Conservation (phyloP, 257 asterid species). For the Solanum appendiculatum region DNA sequence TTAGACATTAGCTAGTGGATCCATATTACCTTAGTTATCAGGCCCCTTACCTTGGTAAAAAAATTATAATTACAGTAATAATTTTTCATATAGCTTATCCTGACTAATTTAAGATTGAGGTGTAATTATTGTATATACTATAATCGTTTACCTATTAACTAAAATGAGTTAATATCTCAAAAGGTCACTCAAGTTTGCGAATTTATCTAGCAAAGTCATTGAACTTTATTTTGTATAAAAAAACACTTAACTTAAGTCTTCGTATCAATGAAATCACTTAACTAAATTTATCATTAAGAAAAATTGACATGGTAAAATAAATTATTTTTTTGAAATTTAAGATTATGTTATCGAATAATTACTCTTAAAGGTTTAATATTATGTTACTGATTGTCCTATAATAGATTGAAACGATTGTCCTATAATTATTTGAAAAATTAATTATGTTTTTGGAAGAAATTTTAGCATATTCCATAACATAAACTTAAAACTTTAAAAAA, state of each 20-base stretch:
- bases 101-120: background rate
- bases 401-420: no score
- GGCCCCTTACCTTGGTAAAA: no score
- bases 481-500: background rate
- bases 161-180: background rate
- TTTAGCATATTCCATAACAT: background rate
- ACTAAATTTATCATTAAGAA: background rate
- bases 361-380: no score
- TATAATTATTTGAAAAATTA: no score
- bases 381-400: background rate
- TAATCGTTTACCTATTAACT: background rate
- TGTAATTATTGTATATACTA: background rate
- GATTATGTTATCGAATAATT: no score
- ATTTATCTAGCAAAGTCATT: background rate
- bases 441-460: background rate
- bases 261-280: no score
- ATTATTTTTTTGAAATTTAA: no score
- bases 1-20: background rate
- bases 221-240: background rate
- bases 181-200: background rate
- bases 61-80: background rate
- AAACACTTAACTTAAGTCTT: no score
- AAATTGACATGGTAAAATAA: background rate
- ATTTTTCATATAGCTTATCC: background rate
- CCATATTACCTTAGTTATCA: no score